Percentiles rank a stretch among this genome's conserved stretches.
Conservation (phyloP, 2,329 filamentous ascomycete species). For the Paracoccidioides brasiliensis region DNA sequence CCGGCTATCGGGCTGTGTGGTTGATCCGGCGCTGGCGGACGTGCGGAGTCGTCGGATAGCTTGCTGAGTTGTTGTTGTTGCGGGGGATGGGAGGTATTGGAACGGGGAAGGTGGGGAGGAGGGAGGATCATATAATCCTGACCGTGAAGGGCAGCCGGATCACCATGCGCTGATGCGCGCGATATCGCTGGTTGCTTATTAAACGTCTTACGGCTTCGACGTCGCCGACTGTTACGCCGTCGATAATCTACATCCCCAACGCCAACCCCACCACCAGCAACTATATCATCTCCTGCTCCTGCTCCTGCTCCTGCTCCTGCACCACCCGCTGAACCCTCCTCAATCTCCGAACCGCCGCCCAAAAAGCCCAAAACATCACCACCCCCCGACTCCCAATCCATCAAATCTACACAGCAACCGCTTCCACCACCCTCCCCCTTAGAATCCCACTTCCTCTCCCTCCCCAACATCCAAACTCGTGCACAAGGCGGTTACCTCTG, state of each 20-base stretch:
- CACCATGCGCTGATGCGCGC: conserved; percentile 36
- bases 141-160: conserved; percentile 31
- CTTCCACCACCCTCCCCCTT: conserved; percentile 14
- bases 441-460: conserved; percentile 38
- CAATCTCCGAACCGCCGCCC: neutral
- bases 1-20: conserved; percentile 32
- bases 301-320: neutral
- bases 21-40: conserved; percentile 27
- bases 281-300: neutral
- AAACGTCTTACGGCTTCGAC: conserved; percentile 22
- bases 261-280: neutral
- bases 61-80: conserved; percentile 31
- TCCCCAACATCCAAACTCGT: conserved; percentile 51
- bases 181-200: conserved; percentile 29
- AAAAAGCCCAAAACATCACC: conserved; percentile 1
- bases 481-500: conserved; percentile 84
- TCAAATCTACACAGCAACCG: neutral
- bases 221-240: conserved; percentile 1
- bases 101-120: neutral
- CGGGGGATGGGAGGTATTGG: conserved; percentile 31
- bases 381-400: neutral
- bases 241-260: neutral
- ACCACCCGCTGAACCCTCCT: neutral
- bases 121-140: conserved; percentile 16
- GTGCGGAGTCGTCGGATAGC: conserved; percentile 19